A percentile compares a stretch with the other conserved stretches of the same genome.
phyloP scores from a whole-genome alignment of 2,329 filamentous ascomycete genomes.

The Fusarium foetens region DNA sequence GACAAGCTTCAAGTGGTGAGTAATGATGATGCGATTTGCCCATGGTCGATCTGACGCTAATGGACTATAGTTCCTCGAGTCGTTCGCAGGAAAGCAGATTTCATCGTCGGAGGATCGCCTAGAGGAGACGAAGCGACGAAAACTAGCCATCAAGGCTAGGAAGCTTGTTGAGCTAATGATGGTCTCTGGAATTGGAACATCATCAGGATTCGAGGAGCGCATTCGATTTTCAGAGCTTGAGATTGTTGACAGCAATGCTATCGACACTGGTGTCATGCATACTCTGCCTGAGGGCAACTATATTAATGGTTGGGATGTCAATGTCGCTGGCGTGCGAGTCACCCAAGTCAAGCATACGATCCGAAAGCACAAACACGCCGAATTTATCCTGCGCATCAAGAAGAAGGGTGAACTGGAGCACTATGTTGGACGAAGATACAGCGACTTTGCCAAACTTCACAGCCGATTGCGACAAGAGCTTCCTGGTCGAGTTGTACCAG shows the following conservation, averaged over 20 bases:
- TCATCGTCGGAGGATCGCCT: slow-evolving; percentile 95
- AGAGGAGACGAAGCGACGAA: slow-evolving; percentile 94
- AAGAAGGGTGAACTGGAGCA: slow-evolving; percentile 77
- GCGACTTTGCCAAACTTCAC: slow-evolving; percentile 85
- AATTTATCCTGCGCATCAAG: slow-evolving; percentile 91
- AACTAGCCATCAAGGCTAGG: slow-evolving; percentile 90
- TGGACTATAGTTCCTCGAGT: slow-evolving; percentile 82
- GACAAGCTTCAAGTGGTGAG: slow-evolving; percentile 93
- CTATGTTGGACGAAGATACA: slow-evolving; percentile 86
- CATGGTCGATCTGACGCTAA: slow-evolving; percentile 9
- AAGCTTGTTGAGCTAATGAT: slow-evolving; percentile 99
- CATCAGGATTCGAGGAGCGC: slow-evolving; percentile 96
- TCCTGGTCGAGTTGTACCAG: slow-evolving; percentile 87
- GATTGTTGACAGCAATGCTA: slow-evolving; percentile 91
- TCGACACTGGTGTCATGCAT: slow-evolving; percentile 87
- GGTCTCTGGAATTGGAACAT: slow-evolving; percentile 95
- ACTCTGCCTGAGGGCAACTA: slow-evolving; percentile 91
- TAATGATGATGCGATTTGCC: slow-evolving; percentile 40
- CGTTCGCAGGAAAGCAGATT: slow-evolving; percentile 96
- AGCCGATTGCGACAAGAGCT: slow-evolving; percentile 84
- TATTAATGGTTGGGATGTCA: slow-evolving; percentile 94
- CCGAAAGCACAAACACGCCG: slow-evolving; percentile 89
- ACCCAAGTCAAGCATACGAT: slow-evolving; percentile 86
- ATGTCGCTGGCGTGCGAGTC: slow-evolving; percentile 88
- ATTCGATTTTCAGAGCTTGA: slow-evolving; percentile 98